Conservation (phyloP, 306 rosid species). For the Potentilla sterilis region DNA sequence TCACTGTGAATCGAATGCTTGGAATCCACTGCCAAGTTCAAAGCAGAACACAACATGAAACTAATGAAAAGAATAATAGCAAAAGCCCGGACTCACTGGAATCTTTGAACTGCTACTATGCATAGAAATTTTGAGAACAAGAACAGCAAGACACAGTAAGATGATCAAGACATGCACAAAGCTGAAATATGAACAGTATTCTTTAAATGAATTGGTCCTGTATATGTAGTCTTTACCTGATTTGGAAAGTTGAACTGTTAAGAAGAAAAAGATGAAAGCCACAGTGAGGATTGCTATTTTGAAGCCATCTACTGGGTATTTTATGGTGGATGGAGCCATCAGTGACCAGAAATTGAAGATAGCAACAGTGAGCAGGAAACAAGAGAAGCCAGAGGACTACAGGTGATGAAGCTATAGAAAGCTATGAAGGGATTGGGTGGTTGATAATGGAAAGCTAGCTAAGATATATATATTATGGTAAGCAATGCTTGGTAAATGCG, state of each 20-base stretch:
- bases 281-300: constrained; percentile 42
- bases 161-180: neutral
- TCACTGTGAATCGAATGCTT: neutral
- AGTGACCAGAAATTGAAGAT: no score
- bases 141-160: neutral
- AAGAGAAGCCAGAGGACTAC: neutral
- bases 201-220: constrained; percentile 20
- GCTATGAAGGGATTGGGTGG: constrained; percentile 26
- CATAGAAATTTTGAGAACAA: neutral
- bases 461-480: neutral
- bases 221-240: constrained; percentile 43
- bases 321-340: constrained; percentile 42
- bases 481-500: constrained; percentile 34
- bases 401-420: constrained; percentile 16
- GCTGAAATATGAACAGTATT: constrained; percentile 9
- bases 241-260: constrained; percentile 44
- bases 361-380: neutral
- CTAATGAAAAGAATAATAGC: neutral
- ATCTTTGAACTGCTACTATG: neutral
- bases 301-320: constrained; percentile 32
- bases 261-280: constrained; percentile 59
- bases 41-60: neutral
- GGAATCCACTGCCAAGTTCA: constrained; percentile 35
- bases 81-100: neutral
- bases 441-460: constrained; percentile 5